Evolutionary conservation across 2,329 filamentous ascomycete species (phyloP).

Genomic region (Aspergillus puulaauensis): DNA sequence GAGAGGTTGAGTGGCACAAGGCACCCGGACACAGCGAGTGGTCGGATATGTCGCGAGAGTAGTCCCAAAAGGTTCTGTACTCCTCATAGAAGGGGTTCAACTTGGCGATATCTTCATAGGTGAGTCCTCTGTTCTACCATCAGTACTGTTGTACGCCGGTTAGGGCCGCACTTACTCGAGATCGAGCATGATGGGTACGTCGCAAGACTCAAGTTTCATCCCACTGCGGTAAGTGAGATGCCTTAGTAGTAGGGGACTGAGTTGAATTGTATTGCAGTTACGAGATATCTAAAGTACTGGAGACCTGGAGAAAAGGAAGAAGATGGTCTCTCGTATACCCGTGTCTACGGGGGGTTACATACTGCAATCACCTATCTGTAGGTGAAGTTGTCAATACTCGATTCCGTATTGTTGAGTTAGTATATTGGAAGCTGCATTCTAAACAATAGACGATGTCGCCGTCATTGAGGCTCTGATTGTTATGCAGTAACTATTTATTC

Average conservation of each 20-base stretch:
- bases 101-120: constrained; percentile 27
- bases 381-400: neutral
- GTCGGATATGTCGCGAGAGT: constrained; percentile 10
- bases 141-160: constrained; percentile 1
- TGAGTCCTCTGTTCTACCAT: constrained; percentile 19
- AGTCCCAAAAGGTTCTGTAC: constrained; percentile 22
- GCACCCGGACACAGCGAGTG: constrained; percentile 12
- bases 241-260: neutral
- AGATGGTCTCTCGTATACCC: neutral
- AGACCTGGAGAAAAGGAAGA: neutral
- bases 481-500: neutral
- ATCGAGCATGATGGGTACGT: constrained; percentile 30
- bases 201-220: constrained; percentile 18
- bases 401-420: constrained; percentile 7
- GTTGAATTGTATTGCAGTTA: neutral
- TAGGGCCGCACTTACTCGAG: constrained; percentile 23
- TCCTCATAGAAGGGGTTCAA: constrained; percentile 28
- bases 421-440: neutral
- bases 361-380: neutral
- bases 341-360: neutral
- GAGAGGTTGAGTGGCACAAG: constrained; percentile 21
- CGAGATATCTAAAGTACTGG: neutral
- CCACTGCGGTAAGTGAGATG: neutral
- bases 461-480: neutral
- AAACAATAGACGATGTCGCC: constrained; percentile 9